These are phyloP conservation scores for Maudiozyma saulgeensis DNA, from an alignment of 805 yeast species.

Conservation along the genomic window DNA sequence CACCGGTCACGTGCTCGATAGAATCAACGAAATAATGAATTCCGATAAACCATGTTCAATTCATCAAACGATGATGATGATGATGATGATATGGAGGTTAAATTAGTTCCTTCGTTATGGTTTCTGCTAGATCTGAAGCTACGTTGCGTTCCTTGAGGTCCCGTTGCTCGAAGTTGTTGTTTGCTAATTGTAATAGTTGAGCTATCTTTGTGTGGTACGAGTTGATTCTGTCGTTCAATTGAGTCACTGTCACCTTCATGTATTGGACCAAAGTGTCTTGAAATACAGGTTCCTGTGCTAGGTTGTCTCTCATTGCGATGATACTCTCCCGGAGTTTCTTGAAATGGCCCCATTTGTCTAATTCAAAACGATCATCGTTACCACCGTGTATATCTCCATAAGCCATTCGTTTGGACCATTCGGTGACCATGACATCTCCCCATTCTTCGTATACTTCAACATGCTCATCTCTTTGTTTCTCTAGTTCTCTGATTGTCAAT, in stretches of 20 bases:
- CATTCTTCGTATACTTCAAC: slow-evolving; percentile 66
- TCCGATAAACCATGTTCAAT: no score
- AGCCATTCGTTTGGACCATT: slow-evolving; percentile 53
- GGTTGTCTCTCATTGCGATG: slow-evolving; percentile 44
- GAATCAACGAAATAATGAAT: no score
- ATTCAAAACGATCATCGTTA: slow-evolving; percentile 26
- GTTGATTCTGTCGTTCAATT: neutral
- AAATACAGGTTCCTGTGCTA: slow-evolving; percentile 25
- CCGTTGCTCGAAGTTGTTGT: neutral
- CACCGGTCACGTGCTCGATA: no score
- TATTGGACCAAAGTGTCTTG: neutral
- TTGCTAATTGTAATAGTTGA: neutral
- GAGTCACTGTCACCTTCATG: neutral
- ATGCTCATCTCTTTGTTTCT: slow-evolving; percentile 32
- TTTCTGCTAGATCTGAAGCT: no score
- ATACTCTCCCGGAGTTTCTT: slow-evolving; percentile 45
- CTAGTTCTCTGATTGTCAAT: neutral
- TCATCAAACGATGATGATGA: no score
- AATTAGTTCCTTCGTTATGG: no score
- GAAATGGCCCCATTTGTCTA: slow-evolving; percentile 51
- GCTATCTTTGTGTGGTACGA: neutral
- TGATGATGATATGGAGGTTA: no score
- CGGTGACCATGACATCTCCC: slow-evolving; percentile 55
- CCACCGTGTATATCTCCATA: slow-evolving; percentile 19
- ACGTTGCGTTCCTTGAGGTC: no score